Evolutionary conservation across 164 flowering plant species (phyloP).

Genomic region (Magnolia changhungtana): DNA sequence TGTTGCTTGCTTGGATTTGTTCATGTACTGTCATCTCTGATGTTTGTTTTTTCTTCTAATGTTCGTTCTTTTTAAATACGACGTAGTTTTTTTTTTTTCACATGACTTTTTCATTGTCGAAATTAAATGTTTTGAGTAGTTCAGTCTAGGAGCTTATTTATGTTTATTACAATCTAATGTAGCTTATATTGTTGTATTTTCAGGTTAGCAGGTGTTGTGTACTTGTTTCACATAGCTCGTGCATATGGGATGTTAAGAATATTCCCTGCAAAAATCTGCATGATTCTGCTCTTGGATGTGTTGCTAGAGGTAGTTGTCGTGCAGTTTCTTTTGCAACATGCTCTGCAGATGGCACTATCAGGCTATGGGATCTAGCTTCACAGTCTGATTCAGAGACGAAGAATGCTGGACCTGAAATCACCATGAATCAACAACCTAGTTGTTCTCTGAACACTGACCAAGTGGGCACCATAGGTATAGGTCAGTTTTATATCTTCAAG

Average conservation of each 20-base stretch:
- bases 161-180: background rate
- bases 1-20: background rate
- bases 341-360: slow-evolving; percentile 70
- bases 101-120: background rate
- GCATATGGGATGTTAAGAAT: slow-evolving; percentile 75
- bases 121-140: background rate
- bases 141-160: background rate
- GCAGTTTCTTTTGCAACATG: slow-evolving; percentile 81
- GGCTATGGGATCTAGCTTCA: slow-evolving; percentile 63
- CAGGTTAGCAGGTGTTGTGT: slow-evolving; percentile 59
- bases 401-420: slow-evolving; percentile 12
- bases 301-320: slow-evolving; percentile 60
- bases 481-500: slow-evolving; percentile 21
- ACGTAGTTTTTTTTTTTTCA: background rate
- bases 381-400: slow-evolving; percentile 23
- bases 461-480: slow-evolving; percentile 32
- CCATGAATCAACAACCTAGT: slow-evolving; percentile 4
- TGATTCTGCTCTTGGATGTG: slow-evolving; percentile 58
- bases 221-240: slow-evolving; percentile 60
- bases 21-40: background rate
- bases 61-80: background rate
- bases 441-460: slow-evolving; percentile 18
- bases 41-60: background rate
- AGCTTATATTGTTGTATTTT: slow-evolving; percentile 12
- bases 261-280: slow-evolving; percentile 61